phyloP scores from a whole-genome alignment of 257 asterid species.

The Solanum sejunctum region DNA sequence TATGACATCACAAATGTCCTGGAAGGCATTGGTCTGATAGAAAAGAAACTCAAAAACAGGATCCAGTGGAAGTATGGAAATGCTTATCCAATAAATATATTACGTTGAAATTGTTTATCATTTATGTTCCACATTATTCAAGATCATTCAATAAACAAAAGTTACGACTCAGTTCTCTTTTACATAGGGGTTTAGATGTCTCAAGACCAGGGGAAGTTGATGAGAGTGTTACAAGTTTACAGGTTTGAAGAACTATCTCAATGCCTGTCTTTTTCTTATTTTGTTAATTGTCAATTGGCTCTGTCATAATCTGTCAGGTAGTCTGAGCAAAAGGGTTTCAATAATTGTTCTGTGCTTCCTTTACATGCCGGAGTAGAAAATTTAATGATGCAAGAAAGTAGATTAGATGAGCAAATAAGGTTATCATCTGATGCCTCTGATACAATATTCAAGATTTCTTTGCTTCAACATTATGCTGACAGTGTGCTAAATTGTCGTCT shows the following conservation, averaged over 20 bases:
- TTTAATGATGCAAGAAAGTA: conserved; percentile 20
- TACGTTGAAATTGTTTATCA: background rate
- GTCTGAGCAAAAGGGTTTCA: background rate
- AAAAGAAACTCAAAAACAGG: conserved; percentile 85
- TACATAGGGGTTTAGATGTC: conserved; percentile 66
- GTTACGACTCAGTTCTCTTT: conserved; percentile 10
- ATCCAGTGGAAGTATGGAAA: conserved; percentile 92
- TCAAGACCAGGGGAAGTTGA: conserved; percentile 72
- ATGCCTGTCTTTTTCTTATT: background rate
- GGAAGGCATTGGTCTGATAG: conserved; percentile 95
- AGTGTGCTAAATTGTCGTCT: background rate
- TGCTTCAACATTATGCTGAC: conserved; percentile 1
- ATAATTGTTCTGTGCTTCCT: background rate
- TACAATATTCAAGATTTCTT: background rate
- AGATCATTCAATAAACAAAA: conserved; percentile 11
- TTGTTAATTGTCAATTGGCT: background rate
- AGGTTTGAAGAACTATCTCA: conserved; percentile 28
- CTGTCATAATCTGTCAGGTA: background rate
- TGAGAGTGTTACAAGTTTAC: conserved; percentile 57
- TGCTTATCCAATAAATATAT: background rate
- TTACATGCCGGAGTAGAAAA: conserved; percentile 28
- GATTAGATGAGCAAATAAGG: conserved; percentile 34
- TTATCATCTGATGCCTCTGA: background rate
- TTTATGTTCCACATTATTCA: background rate
- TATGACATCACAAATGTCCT: conserved; percentile 95